Evolutionary conservation across 192 early-diverging fungal genomes (phyloP).

Genomic region (Gamsiella multidivaricata): DNA sequence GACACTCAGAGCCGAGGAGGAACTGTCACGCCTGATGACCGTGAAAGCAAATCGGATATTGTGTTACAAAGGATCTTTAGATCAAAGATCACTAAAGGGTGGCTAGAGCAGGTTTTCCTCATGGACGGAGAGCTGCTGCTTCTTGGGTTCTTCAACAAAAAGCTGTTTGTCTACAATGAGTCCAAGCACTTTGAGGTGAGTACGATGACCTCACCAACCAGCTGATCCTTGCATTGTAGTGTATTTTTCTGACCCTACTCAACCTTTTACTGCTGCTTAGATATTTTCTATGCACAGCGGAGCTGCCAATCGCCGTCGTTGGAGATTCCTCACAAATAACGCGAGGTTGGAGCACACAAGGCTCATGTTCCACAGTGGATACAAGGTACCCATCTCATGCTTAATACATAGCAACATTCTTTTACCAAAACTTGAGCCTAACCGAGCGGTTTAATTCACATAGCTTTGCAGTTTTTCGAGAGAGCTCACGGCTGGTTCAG

Average conservation of each 20-base stretch:
- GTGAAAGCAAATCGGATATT: conserved; percentile 29
- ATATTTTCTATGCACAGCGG: conserved; percentile 78
- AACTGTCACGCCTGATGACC: background rate
- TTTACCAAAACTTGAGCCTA: too few relatives aligned
- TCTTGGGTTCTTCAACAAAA: conserved; percentile 79
- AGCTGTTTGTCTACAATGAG: conserved; percentile 79
- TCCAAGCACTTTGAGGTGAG: conserved; percentile 70
- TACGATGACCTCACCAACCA: too few relatives aligned
- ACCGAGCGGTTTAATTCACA: too few relatives aligned
- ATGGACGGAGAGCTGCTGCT: conserved; percentile 66
- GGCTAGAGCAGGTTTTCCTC: conserved; percentile 71
- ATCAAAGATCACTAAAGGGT: conserved; percentile 80
- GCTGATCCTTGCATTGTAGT: too few relatives aligned
- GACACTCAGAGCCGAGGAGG: background rate
- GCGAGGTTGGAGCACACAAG: conserved; percentile 58
- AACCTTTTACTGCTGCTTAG: conserved; percentile 10
- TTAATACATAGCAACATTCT: background rate
- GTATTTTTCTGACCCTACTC: background rate
- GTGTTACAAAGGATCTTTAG: conserved; percentile 63
- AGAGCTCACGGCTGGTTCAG: conserved; percentile 48
- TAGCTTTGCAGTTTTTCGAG: conserved; percentile 60
- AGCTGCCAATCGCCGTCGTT: conserved; percentile 73
- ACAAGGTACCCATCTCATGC: conserved; percentile 46
- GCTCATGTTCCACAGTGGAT: conserved; percentile 71
- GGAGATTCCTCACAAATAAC: conserved; percentile 71